Conservation (phyloP, 2,329 filamentous ascomycete species). For the Clonostachys chloroleuca region DNA sequence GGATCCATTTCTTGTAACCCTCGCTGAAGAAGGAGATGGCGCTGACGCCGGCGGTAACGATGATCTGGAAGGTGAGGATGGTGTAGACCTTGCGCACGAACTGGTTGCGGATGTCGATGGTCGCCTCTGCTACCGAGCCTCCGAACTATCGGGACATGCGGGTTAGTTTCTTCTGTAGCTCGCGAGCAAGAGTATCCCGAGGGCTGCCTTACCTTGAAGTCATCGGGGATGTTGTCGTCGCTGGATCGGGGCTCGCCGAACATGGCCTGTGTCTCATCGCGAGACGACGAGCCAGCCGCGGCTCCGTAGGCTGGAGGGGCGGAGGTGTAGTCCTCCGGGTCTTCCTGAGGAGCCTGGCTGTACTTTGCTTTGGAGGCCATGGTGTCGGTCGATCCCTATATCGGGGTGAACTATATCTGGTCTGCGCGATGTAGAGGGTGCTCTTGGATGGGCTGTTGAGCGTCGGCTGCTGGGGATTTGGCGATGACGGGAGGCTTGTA, state of each 20-base stretch:
- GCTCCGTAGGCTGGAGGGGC: slow-evolving; percentile 75
- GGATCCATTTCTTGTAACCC: slow-evolving; percentile 82
- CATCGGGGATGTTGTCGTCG: slow-evolving; percentile 89
- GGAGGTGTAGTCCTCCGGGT: slow-evolving; percentile 78
- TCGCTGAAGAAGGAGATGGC: slow-evolving; percentile 80
- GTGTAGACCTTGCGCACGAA: slow-evolving; percentile 97
- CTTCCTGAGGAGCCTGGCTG: slow-evolving; percentile 75
- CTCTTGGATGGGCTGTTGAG: too few species aligned
- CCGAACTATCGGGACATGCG: slow-evolving; percentile 60
- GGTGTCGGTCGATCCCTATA: slow-evolving; percentile 1
- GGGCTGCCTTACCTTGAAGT: slow-evolving; percentile 71
- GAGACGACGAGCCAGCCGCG: slow-evolving; percentile 45
- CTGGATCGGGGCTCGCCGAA: slow-evolving; percentile 64
- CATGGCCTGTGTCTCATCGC: slow-evolving; percentile 52
- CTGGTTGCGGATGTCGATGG: slow-evolving; percentile 92
- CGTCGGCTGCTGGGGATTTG: too few species aligned
- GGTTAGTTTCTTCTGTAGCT: not conserved
- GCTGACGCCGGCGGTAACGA: slow-evolving; percentile 78
- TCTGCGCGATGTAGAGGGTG: not conserved
- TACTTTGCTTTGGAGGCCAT: slow-evolving; percentile 83
- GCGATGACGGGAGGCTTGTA: too few species aligned
- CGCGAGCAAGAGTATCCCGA: slow-evolving; percentile 50
- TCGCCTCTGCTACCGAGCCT: slow-evolving; percentile 87
- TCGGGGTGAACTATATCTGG: not conserved
- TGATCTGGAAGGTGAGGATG: slow-evolving; percentile 91